Conservation (phyloP, 2,329 filamentous ascomycete species). For the Hawksworthiomyces lignivorus region DNA sequence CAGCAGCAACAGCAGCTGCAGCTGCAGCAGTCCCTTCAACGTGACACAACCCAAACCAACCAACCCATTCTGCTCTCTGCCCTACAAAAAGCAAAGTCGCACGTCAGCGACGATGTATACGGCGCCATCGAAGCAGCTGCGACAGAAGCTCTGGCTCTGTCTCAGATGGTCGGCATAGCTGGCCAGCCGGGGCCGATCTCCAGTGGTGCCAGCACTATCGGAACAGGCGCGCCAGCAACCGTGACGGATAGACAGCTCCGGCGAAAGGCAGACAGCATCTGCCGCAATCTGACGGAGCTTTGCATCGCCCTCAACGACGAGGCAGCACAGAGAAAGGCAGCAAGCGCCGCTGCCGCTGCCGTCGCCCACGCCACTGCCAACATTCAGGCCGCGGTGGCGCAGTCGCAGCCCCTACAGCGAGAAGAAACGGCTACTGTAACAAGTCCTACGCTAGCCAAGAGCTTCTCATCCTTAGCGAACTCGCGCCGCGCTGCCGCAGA, state of each 20-base stretch:
- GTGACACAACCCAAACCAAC: conserved; percentile 55
- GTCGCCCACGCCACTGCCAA: conserved; percentile 1
- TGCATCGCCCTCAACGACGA: conserved; percentile 75
- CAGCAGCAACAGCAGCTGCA: conserved; percentile 43
- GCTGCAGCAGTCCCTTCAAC: conserved; percentile 21
- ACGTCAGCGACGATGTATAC: conserved; percentile 66
- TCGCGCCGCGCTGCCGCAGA: too few species aligned
- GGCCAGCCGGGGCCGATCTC: conserved; percentile 63
- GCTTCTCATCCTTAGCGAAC: conserved; percentile 9
- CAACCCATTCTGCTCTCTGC: conserved; percentile 62
- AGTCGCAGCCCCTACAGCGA: background rate
- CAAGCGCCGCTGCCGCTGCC: conserved; percentile 9
- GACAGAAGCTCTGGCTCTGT: conserved; percentile 70
- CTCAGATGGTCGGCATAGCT: conserved; percentile 66
- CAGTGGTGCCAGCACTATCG: conserved; percentile 56
- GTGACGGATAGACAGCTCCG: conserved; percentile 76
- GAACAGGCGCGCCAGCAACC: conserved; percentile 35
- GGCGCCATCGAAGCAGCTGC: conserved; percentile 73
- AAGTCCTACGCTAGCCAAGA: too few species aligned
- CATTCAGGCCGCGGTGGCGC: background rate
- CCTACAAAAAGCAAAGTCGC: conserved; percentile 65
- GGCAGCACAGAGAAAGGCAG: conserved; percentile 26
- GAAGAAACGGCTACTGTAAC: conserved; percentile 9
- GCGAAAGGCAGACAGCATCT: conserved; percentile 87
- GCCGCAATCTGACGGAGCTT: conserved; percentile 84